Conservation (phyloP, 495 filamentous ascomycete genomes). For the Poronia punctata region DNA sequence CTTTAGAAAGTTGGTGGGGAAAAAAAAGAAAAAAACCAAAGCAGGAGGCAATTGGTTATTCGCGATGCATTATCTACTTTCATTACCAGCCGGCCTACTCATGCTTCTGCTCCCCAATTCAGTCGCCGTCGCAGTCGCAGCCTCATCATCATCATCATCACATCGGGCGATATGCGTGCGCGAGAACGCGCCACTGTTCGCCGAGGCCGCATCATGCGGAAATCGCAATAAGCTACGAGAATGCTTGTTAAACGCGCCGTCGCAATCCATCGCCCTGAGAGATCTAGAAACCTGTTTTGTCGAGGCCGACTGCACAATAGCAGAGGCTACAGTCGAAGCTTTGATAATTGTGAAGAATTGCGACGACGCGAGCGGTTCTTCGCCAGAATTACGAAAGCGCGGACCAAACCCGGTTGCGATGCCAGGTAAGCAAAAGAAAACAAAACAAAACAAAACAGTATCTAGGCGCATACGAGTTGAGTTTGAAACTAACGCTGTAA, state of each 20-base stretch:
- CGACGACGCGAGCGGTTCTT: constrained; percentile 11
- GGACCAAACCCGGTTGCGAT: constrained; percentile 7
- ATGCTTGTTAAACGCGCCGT: constrained; percentile 23
- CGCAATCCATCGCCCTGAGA: constrained; percentile 11
- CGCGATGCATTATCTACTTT: too few species aligned
- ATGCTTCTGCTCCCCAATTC: constrained; percentile 10
- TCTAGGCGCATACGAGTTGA: neutral
- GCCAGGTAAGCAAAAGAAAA: constrained; percentile 7
- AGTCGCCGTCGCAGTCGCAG: constrained; percentile 4
- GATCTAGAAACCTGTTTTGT: constrained; percentile 33
- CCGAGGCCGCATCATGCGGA: constrained; percentile 29
- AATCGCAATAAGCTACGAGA: constrained; percentile 25
- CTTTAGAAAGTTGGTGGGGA: too few species aligned
- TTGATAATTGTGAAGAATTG: constrained; percentile 25
- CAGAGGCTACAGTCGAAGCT: constrained; percentile 30
- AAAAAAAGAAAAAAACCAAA: too few species aligned
- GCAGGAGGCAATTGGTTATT: too few species aligned
- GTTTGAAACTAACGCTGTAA: neutral
- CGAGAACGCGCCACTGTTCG: constrained; percentile 22
- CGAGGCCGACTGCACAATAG: constrained; percentile 31
- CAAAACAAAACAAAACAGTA: neutral
- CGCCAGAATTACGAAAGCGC: constrained; percentile 28
- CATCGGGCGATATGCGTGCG: constrained; percentile 27
- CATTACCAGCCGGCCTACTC: constrained; percentile 11
- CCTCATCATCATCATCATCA: too few species aligned